phyloP scores from a whole-genome alignment of 179 eudicot species.

The Beta corolliflora region DNA sequence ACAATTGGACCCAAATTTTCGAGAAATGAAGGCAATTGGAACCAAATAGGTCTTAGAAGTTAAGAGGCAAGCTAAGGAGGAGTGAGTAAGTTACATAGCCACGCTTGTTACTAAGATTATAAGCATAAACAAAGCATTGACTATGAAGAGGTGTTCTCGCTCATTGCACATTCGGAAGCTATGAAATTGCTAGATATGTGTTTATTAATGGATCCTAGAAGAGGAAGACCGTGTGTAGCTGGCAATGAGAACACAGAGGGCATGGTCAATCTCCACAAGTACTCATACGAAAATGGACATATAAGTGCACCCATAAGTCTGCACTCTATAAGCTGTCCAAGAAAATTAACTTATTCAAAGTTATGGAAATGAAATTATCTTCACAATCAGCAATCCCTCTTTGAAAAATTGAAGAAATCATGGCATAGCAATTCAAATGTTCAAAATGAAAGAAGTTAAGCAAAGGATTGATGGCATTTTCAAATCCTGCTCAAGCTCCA shows the following conservation, averaged over 20 bases:
- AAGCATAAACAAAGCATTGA: neutral
- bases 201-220: neutral
- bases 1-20: neutral
- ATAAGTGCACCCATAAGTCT: neutral
- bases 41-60: neutral
- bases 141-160: neutral
- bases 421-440: neutral
- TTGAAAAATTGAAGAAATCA: too few species aligned
- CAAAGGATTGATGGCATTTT: neutral
- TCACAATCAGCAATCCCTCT: neutral
- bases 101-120: neutral
- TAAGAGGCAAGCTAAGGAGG: neutral
- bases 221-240: neutral
- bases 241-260: neutral
- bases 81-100: neutral
- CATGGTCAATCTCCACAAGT: neutral
- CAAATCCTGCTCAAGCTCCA: neutral
- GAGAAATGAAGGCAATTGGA: neutral
- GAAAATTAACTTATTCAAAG: neutral
- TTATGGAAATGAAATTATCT: neutral
- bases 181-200: neutral
- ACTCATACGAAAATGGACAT: neutral
- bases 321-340: neutral
- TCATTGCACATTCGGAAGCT: neutral
- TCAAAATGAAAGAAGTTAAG: neutral